Percentiles rank a stretch among this genome's conserved stretches.
phyloP scores from a whole-genome alignment of 1,284 basidiomycete genomes.

The Wallemia hederae region DNA sequence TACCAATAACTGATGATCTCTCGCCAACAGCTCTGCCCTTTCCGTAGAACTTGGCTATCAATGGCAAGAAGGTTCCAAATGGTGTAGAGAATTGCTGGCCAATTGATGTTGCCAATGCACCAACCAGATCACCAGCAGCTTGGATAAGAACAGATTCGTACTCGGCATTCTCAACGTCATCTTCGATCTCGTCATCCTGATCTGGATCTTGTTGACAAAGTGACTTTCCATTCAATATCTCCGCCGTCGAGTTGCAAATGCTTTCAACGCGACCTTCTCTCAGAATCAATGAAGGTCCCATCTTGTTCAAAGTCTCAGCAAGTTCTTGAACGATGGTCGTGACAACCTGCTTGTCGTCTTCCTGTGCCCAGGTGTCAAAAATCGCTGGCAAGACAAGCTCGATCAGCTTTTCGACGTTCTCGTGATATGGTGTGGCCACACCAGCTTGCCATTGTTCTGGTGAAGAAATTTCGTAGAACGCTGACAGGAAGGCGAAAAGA shows the following conservation, averaged over 20 bases:
- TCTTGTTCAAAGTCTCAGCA: conserved; percentile 65
- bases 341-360: conserved; percentile 86
- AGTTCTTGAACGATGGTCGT: conserved; percentile 59
- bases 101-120: conserved; percentile 58
- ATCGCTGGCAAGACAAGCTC: conserved; percentile 43
- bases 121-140: conserved; percentile 78
- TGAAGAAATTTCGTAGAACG: conserved; percentile 67
- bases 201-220: conserved; percentile 90
- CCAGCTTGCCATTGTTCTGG: conserved; percentile 60
- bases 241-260: conserved; percentile 45
- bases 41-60: conserved; percentile 77
- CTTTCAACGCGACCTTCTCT: conserved; percentile 28
- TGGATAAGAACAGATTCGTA: conserved; percentile 89
- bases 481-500: conserved; percentile 64
- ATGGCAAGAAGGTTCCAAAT: conserved; percentile 59
- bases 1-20: conserved; percentile 74
- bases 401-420: conserved; percentile 54
- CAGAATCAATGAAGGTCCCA: conserved; percentile 48
- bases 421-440: conserved; percentile 28
- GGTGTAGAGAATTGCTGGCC: conserved; percentile 60
- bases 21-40: conserved; percentile 65
- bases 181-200: conserved; percentile 55
- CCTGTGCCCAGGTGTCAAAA: conserved; percentile 67
- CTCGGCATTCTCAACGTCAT: conserved; percentile 42
- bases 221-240: conserved; percentile 71